A percentile compares a stretch with the other conserved stretches of the same genome.
Conservation (phyloP, 176 grass and related monocot species). For the Paspalum notatum region DNA sequence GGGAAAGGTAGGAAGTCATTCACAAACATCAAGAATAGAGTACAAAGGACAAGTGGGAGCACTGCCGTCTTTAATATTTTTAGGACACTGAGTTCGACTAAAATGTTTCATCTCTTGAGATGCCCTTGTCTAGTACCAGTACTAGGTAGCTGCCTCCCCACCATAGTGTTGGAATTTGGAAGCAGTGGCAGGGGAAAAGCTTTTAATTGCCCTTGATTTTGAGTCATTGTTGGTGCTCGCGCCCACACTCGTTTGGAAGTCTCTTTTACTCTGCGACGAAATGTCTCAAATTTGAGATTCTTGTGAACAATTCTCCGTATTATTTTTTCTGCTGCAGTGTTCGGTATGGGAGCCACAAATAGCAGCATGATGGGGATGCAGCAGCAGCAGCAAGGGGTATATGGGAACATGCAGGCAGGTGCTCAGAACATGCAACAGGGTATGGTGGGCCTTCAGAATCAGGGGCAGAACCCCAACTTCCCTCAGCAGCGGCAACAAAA, state of each 20-base stretch:
- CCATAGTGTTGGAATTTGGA: neutral
- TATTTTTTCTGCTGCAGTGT: slow-evolving; percentile 57
- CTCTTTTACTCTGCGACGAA: neutral
- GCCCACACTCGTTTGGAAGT: no score
- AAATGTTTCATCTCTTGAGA: slow-evolving; percentile 10
- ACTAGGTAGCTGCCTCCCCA: neutral
- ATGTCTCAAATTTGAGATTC: neutral
- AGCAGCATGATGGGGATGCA: slow-evolving; percentile 79
- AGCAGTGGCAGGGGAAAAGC: slow-evolving; percentile 7
- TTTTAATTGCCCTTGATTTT: slow-evolving; percentile 2
- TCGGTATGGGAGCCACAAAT: slow-evolving; percentile 69
- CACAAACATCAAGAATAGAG: neutral
- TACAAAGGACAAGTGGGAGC: neutral
- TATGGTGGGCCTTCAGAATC: slow-evolving; percentile 79
- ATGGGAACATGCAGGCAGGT: slow-evolving; percentile 69
- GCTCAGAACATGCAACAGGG: slow-evolving; percentile 82
- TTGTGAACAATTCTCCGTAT: neutral
- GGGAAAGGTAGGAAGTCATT: neutral
- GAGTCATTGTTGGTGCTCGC: neutral
- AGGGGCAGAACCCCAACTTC: slow-evolving; percentile 78
- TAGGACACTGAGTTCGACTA: slow-evolving; percentile 8
- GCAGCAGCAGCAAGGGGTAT: slow-evolving; percentile 84
- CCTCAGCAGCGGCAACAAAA: slow-evolving; percentile 87
- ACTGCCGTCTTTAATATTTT: neutral
- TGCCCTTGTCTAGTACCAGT: neutral